Evolutionary conservation across 2,329 filamentous ascomycete species (phyloP).

Genomic region (Calonectria honghensis): DNA sequence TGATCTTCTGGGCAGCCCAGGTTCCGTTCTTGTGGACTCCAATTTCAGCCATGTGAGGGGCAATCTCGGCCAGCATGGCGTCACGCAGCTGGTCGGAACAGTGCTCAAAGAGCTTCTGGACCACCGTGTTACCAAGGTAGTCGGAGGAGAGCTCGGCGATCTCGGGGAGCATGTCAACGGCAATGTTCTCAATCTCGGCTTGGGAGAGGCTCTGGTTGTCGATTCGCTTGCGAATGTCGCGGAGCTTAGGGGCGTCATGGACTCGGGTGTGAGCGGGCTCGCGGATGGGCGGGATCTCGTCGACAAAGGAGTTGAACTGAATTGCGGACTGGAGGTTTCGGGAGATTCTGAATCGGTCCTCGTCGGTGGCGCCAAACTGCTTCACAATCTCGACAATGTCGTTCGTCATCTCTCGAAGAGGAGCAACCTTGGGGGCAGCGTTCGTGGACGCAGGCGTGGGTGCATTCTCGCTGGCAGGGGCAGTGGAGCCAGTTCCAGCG

Average conservation of each 20-base stretch:
- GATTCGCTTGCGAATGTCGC: slow-evolving; percentile 97
- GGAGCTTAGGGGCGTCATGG: slow-evolving; percentile 94
- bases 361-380: slow-evolving; percentile 89
- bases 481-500: slow-evolving; percentile 55
- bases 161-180: slow-evolving; percentile 95
- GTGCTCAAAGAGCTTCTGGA: slow-evolving; percentile 98
- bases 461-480: slow-evolving; percentile 60
- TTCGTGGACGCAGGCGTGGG: slow-evolving; percentile 58
- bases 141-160: slow-evolving; percentile 96
- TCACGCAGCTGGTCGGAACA: slow-evolving; percentile 94
- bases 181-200: slow-evolving; percentile 93
- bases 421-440: slow-evolving; percentile 79
- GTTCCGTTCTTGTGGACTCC: slow-evolving; percentile 99
- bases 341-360: slow-evolving; percentile 84
- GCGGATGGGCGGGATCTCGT: slow-evolving; percentile 91
- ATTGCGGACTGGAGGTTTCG: slow-evolving; percentile 86
- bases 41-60: slow-evolving; percentile 95
- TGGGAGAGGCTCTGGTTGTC: slow-evolving; percentile 93
- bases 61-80: slow-evolving; percentile 91
- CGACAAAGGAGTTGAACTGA: slow-evolving; percentile 80
- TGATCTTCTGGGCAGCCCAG: slow-evolving; percentile 99
- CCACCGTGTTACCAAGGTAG: slow-evolving; percentile 99
- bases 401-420: slow-evolving; percentile 84
- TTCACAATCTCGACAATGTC: slow-evolving; percentile 91
- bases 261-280: slow-evolving; percentile 92